These are phyloP conservation scores for Penicillium verhagenii DNA, from an alignment of 495 filamentous ascomycete species.

Conservation along the genomic window DNA sequence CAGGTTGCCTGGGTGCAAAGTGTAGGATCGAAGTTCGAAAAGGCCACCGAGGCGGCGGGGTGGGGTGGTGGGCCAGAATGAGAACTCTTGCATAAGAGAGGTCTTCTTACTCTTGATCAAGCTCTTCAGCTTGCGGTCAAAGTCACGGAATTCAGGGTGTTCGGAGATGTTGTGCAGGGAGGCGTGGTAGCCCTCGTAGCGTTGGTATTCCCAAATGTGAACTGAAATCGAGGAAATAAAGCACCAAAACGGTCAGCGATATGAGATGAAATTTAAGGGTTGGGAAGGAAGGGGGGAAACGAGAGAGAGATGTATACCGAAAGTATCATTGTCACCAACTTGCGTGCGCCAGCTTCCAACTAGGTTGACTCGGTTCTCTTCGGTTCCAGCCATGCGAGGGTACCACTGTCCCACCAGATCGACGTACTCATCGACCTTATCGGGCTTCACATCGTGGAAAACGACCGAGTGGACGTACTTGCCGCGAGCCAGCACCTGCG, in stretches of 20 bases:
- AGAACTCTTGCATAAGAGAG: constrained; percentile 98
- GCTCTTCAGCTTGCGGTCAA: constrained; percentile 75
- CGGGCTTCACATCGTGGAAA: constrained; percentile 93
- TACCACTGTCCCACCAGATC: constrained; percentile 92
- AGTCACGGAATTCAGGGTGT: constrained; percentile 77
- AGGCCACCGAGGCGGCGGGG: constrained; percentile 87
- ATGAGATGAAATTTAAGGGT: not conserved
- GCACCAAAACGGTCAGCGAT: not conserved
- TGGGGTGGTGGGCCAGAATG: constrained; percentile 95
- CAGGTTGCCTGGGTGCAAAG: constrained; percentile 89
- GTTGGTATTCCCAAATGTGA: constrained; percentile 99
- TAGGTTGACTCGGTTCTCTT: constrained; percentile 89
- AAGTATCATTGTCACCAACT: constrained; percentile 96
- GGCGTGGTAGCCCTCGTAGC: constrained; percentile 92
- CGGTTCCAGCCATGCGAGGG: constrained; percentile 73
- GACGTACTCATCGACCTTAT: constrained; percentile 93
- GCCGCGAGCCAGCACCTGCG: constrained; percentile 86
- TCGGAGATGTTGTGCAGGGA: constrained; percentile 79
- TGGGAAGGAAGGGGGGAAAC: not conserved
- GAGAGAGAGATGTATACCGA: constrained; percentile 57
- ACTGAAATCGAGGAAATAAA: constrained; percentile 47
- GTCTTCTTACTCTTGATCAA: constrained; percentile 80
- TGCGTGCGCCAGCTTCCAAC: constrained; percentile 99
- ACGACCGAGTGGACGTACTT: constrained; percentile 99
- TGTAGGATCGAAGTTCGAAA: constrained; percentile 97